phyloP scores from a whole-genome alignment of 768 basidiomycete genomes.

The Suillus clintonianus region DNA sequence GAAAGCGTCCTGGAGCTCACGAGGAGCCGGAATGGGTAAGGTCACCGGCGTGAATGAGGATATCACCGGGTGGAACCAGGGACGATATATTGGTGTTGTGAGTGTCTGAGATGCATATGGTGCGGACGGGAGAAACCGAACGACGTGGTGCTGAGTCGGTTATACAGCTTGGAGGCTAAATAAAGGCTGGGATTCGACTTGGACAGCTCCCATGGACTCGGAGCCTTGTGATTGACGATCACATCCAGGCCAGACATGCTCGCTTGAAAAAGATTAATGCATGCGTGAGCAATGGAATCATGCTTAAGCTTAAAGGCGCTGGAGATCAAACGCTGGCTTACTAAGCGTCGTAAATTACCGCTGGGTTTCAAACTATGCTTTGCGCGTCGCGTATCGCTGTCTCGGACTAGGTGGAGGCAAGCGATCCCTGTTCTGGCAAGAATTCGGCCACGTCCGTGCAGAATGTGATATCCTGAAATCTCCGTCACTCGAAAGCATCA shows the following conservation, averaged over 20 bases:
- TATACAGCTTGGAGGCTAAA: neutral
- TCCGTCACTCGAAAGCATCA: too few species aligned
- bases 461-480: too few species aligned
- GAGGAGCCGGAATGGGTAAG: constrained; percentile 38
- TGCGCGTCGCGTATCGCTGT: too few species aligned
- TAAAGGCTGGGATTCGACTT: neutral
- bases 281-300: too few species aligned
- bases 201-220: neutral
- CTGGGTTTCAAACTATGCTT: too few species aligned
- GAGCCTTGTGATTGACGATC: neutral
- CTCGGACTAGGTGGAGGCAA: too few species aligned
- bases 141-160: neutral
- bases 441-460: too few species aligned
- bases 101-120: constrained; percentile 16
- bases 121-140: neutral
- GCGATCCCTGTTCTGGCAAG: too few species aligned
- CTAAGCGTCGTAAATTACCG: too few species aligned
- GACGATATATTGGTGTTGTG: constrained; percentile 33
- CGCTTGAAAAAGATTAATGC: neutral
- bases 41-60: constrained; percentile 44
- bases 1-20: constrained; percentile 32
- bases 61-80: constrained; percentile 38
- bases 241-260: neutral
- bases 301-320: neutral
- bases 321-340: too few species aligned